A percentile compares a stretch with the other conserved stretches of the same genome.
Conservation (phyloP, 78 protist genomes). For the Emiliania huxleyi region DNA sequence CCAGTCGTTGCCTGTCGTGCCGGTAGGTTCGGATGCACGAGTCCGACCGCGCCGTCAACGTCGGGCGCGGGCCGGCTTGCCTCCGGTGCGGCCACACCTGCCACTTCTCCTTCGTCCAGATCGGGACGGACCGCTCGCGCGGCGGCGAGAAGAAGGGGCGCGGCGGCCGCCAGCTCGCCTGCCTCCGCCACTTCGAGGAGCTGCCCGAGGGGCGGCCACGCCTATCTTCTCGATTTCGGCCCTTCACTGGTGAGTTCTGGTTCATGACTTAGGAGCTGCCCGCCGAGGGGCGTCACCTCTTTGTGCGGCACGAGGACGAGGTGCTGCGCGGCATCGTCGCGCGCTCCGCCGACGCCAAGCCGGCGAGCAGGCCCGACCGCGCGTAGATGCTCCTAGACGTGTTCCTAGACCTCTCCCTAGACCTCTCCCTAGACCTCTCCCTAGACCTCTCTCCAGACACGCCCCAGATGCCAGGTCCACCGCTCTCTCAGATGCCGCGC, state of each 20-base stretch:
- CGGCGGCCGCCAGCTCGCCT: background rate
- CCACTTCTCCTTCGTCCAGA: background rate
- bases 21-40: background rate
- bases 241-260: too few relatives aligned
- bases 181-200: background rate
- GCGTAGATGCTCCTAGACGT: too few relatives aligned
- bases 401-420: too few relatives aligned
- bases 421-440: too few relatives aligned
- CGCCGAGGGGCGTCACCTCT: background rate
- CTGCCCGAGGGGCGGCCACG: background rate
- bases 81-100: background rate
- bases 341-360: too few relatives aligned
- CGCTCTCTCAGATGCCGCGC: too few relatives aligned
- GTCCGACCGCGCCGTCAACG: background rate
- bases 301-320: background rate
- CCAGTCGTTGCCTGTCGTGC: too few relatives aligned
- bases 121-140: background rate
- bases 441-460: too few relatives aligned
- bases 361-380: too few relatives aligned
- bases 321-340: background rate
- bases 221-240: too few relatives aligned
- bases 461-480: too few relatives aligned
- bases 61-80: background rate
- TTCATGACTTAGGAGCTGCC: too few relatives aligned
- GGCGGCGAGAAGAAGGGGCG: background rate